phyloP scores from a whole-genome alignment of 371 early-diverging fungal species.

The Mortierella sp. region DNA sequence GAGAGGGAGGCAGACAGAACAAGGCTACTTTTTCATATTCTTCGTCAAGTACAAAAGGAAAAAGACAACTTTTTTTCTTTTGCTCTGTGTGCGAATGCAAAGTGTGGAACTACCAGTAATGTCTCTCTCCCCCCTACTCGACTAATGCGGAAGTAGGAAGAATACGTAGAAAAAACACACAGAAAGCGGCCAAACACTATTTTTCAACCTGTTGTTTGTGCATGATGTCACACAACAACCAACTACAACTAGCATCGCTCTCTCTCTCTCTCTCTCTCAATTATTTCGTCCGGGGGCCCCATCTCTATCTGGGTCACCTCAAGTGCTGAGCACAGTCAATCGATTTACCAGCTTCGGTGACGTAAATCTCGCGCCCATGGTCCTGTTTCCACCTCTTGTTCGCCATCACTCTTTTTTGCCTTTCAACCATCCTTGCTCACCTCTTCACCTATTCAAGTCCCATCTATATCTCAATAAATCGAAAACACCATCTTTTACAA shows the following conservation, averaged over 20 bases:
- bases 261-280: not conserved
- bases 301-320: constrained; percentile 2
- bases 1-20: not conserved
- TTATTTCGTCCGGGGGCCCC: constrained; percentile 12
- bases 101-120: not conserved
- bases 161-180: not conserved
- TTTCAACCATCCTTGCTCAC: too few species aligned
- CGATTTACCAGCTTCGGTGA: too few species aligned
- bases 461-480: too few species aligned
- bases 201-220: not conserved
- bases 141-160: not conserved
- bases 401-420: too few species aligned
- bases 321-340: too few species aligned
- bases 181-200: constrained; percentile 26
- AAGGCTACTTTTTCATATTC: not conserved
- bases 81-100: not conserved
- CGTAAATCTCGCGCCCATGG: too few species aligned
- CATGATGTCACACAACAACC: not conserved
- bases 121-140: too few species aligned
- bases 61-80: not conserved
- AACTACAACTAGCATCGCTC: not conserved
- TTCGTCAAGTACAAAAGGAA: not conserved
- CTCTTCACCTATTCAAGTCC: too few species aligned
- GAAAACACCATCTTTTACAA: too few species aligned
- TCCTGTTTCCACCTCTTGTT: too few species aligned